phyloP scores from a whole-genome alignment of 257 asterid genomes.

The Voacanga thouarsii region DNA sequence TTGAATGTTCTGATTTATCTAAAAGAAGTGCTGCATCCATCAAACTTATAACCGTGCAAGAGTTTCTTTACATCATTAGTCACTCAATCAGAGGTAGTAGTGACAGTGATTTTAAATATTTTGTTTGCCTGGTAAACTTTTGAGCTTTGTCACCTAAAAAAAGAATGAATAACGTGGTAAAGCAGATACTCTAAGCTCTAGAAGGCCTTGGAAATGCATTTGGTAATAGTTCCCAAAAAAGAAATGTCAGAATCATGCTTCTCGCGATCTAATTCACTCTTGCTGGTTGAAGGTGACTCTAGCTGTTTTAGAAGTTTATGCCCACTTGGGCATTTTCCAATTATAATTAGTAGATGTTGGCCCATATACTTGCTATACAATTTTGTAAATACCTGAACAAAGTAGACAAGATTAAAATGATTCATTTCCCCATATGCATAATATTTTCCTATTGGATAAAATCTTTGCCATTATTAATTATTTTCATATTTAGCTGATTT shows the following conservation, averaged over 20 bases:
- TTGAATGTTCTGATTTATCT: background rate
- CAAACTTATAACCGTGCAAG: background rate
- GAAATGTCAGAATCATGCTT: background rate
- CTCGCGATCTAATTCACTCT: background rate
- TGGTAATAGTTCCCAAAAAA: background rate
- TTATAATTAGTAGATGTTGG: background rate
- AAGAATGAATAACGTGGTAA: background rate
- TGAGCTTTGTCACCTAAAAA: background rate
- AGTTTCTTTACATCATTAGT: background rate
- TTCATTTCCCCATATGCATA: background rate
- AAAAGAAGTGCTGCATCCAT: background rate
- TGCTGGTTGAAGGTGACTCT: background rate
- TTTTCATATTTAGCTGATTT: conserved; percentile 2
- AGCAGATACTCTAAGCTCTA: background rate
- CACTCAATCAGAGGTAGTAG: background rate
- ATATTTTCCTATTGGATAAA: background rate
- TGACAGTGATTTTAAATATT: background rate
- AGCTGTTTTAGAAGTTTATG: background rate
- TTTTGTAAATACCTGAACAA: background rate
- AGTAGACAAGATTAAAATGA: background rate
- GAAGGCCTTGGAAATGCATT: background rate
- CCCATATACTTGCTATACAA: background rate
- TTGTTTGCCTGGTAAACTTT: background rate
- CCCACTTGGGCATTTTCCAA: background rate
- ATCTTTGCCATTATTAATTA: background rate